Percentiles rank a stretch among this genome's conserved stretches.
Conservation (phyloP, 2,329 filamentous ascomycete species). For the Monosporascus sp. region DNA sequence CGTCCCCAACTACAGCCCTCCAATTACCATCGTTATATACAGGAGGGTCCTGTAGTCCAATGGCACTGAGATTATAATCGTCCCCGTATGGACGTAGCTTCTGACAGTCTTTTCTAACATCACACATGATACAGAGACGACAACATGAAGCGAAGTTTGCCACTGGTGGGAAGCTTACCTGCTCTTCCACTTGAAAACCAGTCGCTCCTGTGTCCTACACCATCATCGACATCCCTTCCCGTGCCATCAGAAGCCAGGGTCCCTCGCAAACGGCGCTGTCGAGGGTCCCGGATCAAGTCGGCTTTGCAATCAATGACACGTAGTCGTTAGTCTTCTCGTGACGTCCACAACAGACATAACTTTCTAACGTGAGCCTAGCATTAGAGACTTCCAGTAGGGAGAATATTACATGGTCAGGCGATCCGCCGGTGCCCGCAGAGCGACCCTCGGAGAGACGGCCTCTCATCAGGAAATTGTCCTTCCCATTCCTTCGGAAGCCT, state of each 20-base stretch:
- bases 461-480: constrained; percentile 32
- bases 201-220: constrained; percentile 10
- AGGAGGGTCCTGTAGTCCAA: neutral
- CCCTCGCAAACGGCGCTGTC: constrained; percentile 32
- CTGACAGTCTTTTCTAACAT: neutral
- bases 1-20: neutral
- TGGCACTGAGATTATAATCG: neutral
- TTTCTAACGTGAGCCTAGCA: constrained; percentile 12
- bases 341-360: neutral
- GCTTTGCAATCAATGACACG: constrained; percentile 37
- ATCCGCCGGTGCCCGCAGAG: constrained; percentile 15
- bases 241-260: constrained; percentile 18
- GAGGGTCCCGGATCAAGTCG: constrained; percentile 36
- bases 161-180: constrained; percentile 11
- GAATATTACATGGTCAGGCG: constrained; percentile 14
- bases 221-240: constrained; percentile 19
- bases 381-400: constrained; percentile 18
- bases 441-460: constrained; percentile 13
- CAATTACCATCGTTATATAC: neutral
- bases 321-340: constrained; percentile 21
- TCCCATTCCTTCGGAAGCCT: constrained; percentile 31
- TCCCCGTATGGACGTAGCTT: constrained; percentile 1
- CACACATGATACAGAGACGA: neutral
- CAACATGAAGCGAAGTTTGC: constrained; percentile 22
- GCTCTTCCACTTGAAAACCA: constrained; percentile 12